These are phyloP conservation scores for Oryza coarctata DNA, from an alignment of 176 grass and related monocot genomes.

Conservation along the genomic window DNA sequence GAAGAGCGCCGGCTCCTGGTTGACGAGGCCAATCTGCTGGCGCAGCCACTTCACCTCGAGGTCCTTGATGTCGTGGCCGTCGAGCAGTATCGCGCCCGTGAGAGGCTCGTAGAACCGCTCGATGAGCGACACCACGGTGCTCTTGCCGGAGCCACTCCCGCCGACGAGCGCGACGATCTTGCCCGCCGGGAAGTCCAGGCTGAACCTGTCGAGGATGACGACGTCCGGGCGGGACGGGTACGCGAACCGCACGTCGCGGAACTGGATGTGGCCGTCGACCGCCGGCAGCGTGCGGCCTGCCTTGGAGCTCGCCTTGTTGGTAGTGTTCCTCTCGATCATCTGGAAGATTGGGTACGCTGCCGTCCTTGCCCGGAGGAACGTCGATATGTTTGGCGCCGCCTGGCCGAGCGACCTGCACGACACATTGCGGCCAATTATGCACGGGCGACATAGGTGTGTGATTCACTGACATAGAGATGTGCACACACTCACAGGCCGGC, in stretches of 20 bases:
- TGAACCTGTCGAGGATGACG: slow-evolving; percentile 66
- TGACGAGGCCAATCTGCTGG: slow-evolving; percentile 84
- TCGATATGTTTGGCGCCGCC: slow-evolving; percentile 84
- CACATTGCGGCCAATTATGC: background rate
- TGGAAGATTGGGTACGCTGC: slow-evolving; percentile 90
- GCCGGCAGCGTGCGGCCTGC: slow-evolving; percentile 48
- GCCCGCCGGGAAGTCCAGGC: slow-evolving; percentile 73
- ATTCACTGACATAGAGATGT: background rate
- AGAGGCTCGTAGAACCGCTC: slow-evolving; percentile 97
- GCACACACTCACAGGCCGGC: slow-evolving; percentile 62
- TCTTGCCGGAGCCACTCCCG: slow-evolving; percentile 91
- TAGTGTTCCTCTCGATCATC: slow-evolving; percentile 89
- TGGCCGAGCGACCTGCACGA: slow-evolving; percentile 68
- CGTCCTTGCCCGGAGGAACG: slow-evolving; percentile 77
- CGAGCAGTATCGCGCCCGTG: slow-evolving; percentile 57
- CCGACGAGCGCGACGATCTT: slow-evolving; percentile 89
- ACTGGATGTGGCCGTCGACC: slow-evolving; percentile 76
- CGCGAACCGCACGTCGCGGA: slow-evolving; percentile 62
- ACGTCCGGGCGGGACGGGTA: slow-evolving; percentile 88
- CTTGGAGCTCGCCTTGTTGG: slow-evolving; percentile 55
- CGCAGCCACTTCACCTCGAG: slow-evolving; percentile 94
- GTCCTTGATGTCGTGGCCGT: slow-evolving; percentile 64
- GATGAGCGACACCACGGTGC: slow-evolving; percentile 87
- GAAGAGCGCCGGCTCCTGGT: slow-evolving; percentile 95
- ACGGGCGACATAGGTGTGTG: background rate